Percentiles rank a stretch among this genome's conserved stretches.
Conservation (phyloP, 164 flowering plant species). For the Akebia trifoliata region DNA sequence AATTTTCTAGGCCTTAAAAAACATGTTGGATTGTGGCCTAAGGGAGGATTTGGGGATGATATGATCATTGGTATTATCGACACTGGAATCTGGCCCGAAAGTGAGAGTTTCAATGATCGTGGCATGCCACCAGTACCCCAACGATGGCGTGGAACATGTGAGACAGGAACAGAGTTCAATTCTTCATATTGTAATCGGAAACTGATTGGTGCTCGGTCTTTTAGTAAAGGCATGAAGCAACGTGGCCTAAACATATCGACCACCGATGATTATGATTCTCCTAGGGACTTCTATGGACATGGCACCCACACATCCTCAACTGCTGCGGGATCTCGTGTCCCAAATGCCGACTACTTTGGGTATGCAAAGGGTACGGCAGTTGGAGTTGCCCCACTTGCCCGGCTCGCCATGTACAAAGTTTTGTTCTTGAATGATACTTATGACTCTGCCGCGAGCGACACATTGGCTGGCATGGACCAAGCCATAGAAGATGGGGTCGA, state of each 20-base stretch:
- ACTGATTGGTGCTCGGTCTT: constrained; percentile 20
- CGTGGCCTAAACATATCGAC: neutral
- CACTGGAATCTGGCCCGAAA: constrained; percentile 13
- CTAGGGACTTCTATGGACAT: constrained; percentile 10
- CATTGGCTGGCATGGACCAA: too few relatives aligned
- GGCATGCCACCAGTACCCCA: constrained; percentile 6
- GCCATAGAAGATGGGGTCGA: too few relatives aligned
- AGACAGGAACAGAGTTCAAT: constrained; percentile 14
- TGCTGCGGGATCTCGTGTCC: constrained; percentile 7
- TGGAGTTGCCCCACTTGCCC: constrained; percentile 9
- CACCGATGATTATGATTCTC: constrained; percentile 14
- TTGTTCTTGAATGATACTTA: neutral
- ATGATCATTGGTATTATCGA: constrained; percentile 14
- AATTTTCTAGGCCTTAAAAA: constrained; percentile 11
- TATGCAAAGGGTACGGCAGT: constrained; percentile 9
- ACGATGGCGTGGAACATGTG: constrained; percentile 12
- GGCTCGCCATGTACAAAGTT: constrained; percentile 13
- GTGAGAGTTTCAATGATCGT: constrained; percentile 13
- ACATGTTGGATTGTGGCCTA: constrained; percentile 10
- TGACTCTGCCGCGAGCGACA: neutral
- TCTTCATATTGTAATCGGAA: constrained; percentile 17
- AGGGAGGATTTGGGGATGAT: constrained; percentile 13
- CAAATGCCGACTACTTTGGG: neutral
- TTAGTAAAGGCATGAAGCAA: constrained; percentile 9
- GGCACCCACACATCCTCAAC: constrained; percentile 12